These are phyloP conservation scores for Chaetomiaceae sp. DNA, from an alignment of 2,329 filamentous ascomycete species.

Conservation along the genomic window DNA sequence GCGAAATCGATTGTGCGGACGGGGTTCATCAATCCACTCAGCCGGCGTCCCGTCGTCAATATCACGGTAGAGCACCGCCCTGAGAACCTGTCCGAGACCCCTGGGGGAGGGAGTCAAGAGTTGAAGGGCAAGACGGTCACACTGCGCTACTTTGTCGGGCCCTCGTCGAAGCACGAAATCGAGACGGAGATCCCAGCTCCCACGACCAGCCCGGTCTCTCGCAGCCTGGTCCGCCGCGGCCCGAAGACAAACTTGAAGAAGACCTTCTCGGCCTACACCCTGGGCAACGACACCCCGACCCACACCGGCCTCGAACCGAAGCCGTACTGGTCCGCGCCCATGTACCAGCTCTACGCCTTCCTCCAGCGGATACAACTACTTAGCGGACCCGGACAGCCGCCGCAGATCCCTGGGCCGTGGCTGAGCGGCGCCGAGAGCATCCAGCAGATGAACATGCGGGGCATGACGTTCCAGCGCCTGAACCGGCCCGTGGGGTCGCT, in stretches of 20 bases:
- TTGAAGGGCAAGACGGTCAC: background rate
- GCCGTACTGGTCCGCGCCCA: slow-evolving; percentile 41
- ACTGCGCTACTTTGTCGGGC: background rate
- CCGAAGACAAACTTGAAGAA: slow-evolving; percentile 22
- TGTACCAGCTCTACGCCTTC: slow-evolving; percentile 46
- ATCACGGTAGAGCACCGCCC: background rate
- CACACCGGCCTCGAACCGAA: slow-evolving; percentile 28
- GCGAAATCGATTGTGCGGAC: background rate
- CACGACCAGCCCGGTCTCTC: background rate
- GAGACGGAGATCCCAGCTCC: background rate
- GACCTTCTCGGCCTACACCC: slow-evolving; percentile 33
- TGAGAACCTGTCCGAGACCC: too few relatives aligned
- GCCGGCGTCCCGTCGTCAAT: background rate
- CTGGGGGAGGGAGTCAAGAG: too few relatives aligned
- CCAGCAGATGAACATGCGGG: too few relatives aligned
- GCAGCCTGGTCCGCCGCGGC: too few relatives aligned
- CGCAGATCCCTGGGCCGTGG: too few relatives aligned
- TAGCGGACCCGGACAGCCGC: too few relatives aligned
- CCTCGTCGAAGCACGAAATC: background rate
- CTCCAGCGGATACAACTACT: slow-evolving; percentile 39
- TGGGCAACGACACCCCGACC: background rate
- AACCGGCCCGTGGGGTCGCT: too few relatives aligned
- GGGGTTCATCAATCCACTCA: background rate
- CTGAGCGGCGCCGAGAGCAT: too few relatives aligned
- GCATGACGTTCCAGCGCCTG: too few relatives aligned